Evolutionary conservation across 1,284 basidiomycete species (phyloP).

Genomic region (Ganoderma lucidum): DNA sequence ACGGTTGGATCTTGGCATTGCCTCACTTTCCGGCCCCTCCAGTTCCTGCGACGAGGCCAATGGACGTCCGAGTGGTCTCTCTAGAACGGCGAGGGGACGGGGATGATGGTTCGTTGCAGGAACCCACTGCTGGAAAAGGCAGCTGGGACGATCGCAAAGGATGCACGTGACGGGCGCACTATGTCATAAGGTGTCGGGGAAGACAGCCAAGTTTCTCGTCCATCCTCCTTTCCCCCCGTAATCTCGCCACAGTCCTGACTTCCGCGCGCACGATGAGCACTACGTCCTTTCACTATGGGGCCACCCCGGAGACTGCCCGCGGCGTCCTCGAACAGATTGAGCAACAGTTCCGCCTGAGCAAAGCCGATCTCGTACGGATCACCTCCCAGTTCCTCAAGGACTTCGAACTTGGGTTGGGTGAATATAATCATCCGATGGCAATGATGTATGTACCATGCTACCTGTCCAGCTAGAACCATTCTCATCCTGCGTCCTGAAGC

Average conservation of each 20-base stretch:
- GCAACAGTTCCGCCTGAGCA: slow-evolving; percentile 72
- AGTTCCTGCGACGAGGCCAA: slow-evolving; percentile 15
- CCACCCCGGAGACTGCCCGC: slow-evolving; percentile 30
- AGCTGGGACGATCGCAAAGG: slow-evolving; percentile 23
- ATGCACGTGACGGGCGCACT: slow-evolving; percentile 27
- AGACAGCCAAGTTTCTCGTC: slow-evolving; percentile 30
- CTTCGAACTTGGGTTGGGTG: slow-evolving; percentile 72
- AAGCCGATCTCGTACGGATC: slow-evolving; percentile 70
- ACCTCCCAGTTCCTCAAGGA: slow-evolving; percentile 84
- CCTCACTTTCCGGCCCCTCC: slow-evolving; percentile 2
- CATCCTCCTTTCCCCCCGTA: slow-evolving; percentile 19
- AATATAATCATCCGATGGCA: slow-evolving; percentile 83
- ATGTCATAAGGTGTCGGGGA: slow-evolving; percentile 33
- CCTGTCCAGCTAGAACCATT: not conserved
- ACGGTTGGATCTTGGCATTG: slow-evolving; percentile 9
- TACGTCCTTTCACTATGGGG: slow-evolving; percentile 33
- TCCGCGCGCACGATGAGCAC: slow-evolving; percentile 34
- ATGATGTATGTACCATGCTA: slow-evolving; percentile 77
- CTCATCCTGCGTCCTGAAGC: slow-evolving; percentile 46
- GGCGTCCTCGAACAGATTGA: slow-evolving; percentile 59
- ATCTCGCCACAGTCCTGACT: slow-evolving; percentile 6
- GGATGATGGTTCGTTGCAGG: slow-evolving; percentile 14
- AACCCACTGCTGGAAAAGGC: slow-evolving; percentile 25
- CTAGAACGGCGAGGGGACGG: not conserved
- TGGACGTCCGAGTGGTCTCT: not conserved